Conservation (phyloP, 1,139 yeast species). For the Torulaspora pretoriensis region DNA sequence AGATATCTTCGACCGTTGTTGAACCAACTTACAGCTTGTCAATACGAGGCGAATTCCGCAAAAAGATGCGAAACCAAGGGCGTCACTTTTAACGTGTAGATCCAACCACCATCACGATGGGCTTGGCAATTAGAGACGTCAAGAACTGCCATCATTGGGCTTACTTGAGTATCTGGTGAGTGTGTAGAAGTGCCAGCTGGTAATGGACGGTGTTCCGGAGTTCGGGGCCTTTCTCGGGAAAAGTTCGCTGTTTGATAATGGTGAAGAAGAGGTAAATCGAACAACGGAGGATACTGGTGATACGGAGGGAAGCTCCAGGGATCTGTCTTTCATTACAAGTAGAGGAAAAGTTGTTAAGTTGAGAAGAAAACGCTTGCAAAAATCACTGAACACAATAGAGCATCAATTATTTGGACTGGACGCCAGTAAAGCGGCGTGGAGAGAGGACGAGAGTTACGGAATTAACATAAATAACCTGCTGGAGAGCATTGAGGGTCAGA, state of each 20-base stretch:
- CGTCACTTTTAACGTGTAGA: slow-evolving; percentile 6
- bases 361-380: slow-evolving; percentile 16
- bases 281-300: not conserved
- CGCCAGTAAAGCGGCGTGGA: slow-evolving; percentile 19
- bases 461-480: slow-evolving; percentile 38
- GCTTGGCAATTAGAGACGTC: too few species aligned
- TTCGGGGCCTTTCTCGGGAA: slow-evolving; percentile 9
- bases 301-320: not conserved
- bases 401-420: slow-evolving; percentile 1
- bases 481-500: slow-evolving; percentile 31
- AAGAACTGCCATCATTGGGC: not conserved
- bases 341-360: slow-evolving; percentile 26
- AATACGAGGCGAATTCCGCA: not conserved
- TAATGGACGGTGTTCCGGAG: slow-evolving; percentile 6
- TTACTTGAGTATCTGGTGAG: not conserved
- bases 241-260: slow-evolving; percentile 16
- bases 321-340: slow-evolving; percentile 16
- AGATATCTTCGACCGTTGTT: not conserved
- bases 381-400: not conserved
- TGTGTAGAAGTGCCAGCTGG: not conserved
- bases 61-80: not conserved
- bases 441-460: slow-evolving; percentile 36
- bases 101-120: too few species aligned
- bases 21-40: not conserved
- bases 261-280: not conserved